phyloP scores from a whole-genome alignment of 164 flowering plant genomes.

The Sedum album region DNA sequence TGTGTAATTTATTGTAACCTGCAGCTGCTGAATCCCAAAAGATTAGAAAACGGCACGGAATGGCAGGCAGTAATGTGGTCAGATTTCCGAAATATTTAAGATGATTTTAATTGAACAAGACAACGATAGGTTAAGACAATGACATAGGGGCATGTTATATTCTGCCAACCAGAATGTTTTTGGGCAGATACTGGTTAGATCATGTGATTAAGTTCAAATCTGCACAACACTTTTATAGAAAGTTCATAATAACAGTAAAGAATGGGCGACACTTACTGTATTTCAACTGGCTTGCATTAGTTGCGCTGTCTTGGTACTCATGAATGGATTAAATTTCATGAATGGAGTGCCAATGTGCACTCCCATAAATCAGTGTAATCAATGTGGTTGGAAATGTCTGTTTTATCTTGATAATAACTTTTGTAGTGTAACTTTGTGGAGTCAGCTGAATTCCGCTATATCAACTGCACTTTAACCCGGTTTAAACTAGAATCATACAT shows the following conservation, averaged over 20 bases:
- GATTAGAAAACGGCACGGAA: neutral
- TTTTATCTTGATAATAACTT: neutral
- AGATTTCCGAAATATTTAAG: neutral
- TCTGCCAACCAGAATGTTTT: neutral
- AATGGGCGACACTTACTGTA: neutral
- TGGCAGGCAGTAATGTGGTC: neutral
- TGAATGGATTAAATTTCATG: neutral
- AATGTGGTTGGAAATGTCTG: neutral
- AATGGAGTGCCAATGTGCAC: neutral
- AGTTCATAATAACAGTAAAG: neutral
- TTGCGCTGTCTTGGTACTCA: neutral
- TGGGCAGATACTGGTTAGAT: neutral
- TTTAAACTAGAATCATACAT: no score
- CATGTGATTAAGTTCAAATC: slow-evolving; percentile 2
- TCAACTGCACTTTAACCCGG: neutral
- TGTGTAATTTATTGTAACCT: neutral
- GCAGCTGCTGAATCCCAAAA: neutral
- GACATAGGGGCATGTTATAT: neutral
- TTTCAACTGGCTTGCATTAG: neutral
- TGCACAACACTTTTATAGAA: neutral
- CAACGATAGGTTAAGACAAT: neutral
- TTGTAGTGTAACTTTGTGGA: neutral
- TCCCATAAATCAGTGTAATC: neutral
- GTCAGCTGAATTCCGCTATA: neutral
- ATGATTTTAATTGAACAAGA: neutral